Conservation (phyloP, 1,139 yeast genomes). For the Suhomyces terraborum region DNA sequence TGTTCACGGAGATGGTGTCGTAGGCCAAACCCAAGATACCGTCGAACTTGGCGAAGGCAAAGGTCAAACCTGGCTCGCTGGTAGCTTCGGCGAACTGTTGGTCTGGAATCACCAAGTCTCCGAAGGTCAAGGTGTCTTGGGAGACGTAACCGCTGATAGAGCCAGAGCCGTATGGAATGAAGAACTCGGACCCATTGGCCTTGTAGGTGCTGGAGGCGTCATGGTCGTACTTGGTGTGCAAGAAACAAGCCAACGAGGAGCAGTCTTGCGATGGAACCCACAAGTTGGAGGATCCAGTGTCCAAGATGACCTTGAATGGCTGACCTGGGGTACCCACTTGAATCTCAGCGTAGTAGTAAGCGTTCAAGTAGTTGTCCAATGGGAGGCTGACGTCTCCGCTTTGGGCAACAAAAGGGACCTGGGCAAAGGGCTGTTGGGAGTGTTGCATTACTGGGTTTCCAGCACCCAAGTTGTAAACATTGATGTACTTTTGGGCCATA, state of each 20-base stretch:
- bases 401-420: conserved; percentile 47
- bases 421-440: conserved; percentile 25
- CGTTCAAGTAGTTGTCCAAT: conserved; percentile 87
- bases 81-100: conserved; percentile 98
- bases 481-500: conserved; percentile 73
- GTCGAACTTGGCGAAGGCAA: conserved; percentile 97
- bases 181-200: conserved; percentile 81
- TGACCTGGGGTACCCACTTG: conserved; percentile 92
- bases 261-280: conserved; percentile 95
- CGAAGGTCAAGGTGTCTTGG: conserved; percentile 75
- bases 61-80: conserved; percentile 94
- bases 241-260: conserved; percentile 89
- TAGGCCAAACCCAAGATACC: conserved; percentile 96
- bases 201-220: conserved; percentile 75
- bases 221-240: conserved; percentile 89
- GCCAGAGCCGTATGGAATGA: conserved; percentile 91
- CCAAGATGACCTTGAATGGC: conserved; percentile 83
- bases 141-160: conserved; percentile 89
- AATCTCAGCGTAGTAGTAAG: conserved; percentile 92
- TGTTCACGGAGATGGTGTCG: conserved; percentile 84
- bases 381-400: conserved; percentile 58
- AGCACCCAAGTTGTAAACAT: conserved; percentile 47
- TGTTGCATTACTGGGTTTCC: conserved; percentile 28
- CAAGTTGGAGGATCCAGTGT: conserved; percentile 93
- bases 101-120: conserved; percentile 78